Conservation (phyloP, 176 grass and related monocot species). For the Dactylis glomerata region DNA sequence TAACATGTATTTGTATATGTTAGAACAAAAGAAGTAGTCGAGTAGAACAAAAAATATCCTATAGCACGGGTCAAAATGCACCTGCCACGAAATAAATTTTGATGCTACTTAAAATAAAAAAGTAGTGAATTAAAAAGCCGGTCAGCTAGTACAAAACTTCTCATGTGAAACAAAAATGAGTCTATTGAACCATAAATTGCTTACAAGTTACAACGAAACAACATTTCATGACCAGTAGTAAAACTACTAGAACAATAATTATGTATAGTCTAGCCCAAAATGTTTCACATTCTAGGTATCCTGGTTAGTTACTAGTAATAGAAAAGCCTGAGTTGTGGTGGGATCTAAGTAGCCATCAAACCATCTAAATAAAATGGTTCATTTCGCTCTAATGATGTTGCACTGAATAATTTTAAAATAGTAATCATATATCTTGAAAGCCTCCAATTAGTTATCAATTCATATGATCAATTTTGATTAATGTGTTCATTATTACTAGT, state of each 20-base stretch:
- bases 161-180: neutral
- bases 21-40: neutral
- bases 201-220: neutral
- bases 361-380: neutral
- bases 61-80: neutral
- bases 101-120: neutral
- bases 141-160: neutral
- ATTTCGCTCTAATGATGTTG: neutral
- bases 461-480: no score
- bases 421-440: neutral
- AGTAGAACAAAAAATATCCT: neutral
- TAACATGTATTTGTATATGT: neutral
- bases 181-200: neutral
- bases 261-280: neutral
- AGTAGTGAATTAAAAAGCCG: neutral
- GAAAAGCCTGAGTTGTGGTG: neutral
- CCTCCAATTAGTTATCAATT: no score
- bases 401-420: neutral
- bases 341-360: neutral
- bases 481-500: no score
- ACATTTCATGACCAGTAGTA: no score
- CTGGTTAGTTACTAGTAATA: neutral
- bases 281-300: neutral
- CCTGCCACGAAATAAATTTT: neutral
- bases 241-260: no score